Evolutionary conservation across 1,139 yeast species (phyloP), one percentile per base, ranked within the genome.

Genomic region (Debaryomyces fabryi): DNA sequence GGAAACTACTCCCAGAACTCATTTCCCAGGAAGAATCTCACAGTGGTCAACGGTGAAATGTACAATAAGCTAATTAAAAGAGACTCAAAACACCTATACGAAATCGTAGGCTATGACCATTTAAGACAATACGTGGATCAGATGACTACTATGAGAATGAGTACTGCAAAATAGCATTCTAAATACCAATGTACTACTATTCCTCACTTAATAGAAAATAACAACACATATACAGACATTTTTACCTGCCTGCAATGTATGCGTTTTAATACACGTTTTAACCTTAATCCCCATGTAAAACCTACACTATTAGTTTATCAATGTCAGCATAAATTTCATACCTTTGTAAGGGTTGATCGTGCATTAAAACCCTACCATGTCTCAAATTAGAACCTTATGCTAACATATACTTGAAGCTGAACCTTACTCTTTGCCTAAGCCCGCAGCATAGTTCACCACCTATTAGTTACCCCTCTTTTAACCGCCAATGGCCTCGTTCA

Each of bases 41-140:
- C 37, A 1, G 15, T 40, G 12, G 43, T 40, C 7, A 40, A 21
- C 21, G 43, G 43, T 20, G 43, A 40, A 13, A 40, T 40, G 43
- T 40, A 40, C 29, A 20, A 21, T 12, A 40, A 12, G 13, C 10
- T 40, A 16, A 23, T 40, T 20, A 18, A 30, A 10, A 23, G 43
- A 12, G 43, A 40, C 2, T 13, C 34, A 30, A 29, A 30, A 8
- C 38, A 38, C 20, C 38, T 49, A 16, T 35, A 39, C 39, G 18
- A 42, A 7, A 41, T 50, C 8, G 51, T 49, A 34, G 45, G 44
- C 25, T 39, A 23, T 6, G 47, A 40, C 10, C 52, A 49, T 33
- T 47, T 49, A 47, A 30, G 24, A n/a, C 45, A 47, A 9, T 49
- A 50, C 33, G 52, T 50, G 13, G 20, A 24, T 24, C 51, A 51